A percentile compares a stretch with the other conserved stretches of the same genome.
Evolutionary conservation across 164 flowering plant genomes (phyloP).

Genomic region (Macadamia tetraphylla): DNA sequence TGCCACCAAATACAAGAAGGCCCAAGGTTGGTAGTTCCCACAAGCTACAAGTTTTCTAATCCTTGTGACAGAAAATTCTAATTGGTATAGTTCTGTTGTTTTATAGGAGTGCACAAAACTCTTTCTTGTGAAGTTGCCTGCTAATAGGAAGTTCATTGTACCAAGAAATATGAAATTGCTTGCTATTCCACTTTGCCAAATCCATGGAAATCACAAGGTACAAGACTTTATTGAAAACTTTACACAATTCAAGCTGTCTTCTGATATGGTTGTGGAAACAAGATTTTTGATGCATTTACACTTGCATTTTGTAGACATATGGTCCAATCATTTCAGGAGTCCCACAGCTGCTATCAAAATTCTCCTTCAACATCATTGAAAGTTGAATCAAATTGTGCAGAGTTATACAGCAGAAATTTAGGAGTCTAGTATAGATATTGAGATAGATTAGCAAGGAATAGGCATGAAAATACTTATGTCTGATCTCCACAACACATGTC

Average conservation of each 20-base stretch:
- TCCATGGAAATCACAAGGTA: slow-evolving; percentile 66
- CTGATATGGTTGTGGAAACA: not conserved
- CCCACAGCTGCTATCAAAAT: slow-evolving; percentile 65
- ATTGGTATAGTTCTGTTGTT: slow-evolving; percentile 1
- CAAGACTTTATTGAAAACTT: not conserved
- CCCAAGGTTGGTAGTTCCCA: slow-evolving; percentile 44
- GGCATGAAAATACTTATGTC: not conserved
- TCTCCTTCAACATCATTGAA: slow-evolving; percentile 50
- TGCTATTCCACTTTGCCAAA: slow-evolving; percentile 62
- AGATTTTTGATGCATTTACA: not conserved
- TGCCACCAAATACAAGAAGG: slow-evolving; percentile 41
- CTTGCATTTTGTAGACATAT: slow-evolving; percentile 49
- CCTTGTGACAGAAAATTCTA: not conserved
- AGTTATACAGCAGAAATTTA: not conserved
- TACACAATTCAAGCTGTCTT: not conserved
- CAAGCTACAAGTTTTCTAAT: slow-evolving; percentile 2
- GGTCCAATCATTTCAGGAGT: slow-evolving; percentile 66
- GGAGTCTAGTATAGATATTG: not conserved
- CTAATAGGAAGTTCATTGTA: slow-evolving; percentile 42
- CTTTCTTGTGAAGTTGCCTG: slow-evolving; percentile 61
- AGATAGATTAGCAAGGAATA: not conserved
- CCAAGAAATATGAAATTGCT: slow-evolving; percentile 63
- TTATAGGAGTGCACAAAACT: slow-evolving; percentile 75
- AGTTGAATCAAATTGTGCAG: slow-evolving; percentile 5
- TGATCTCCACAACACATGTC: not conserved